These are phyloP conservation scores for Porpolomopsis calyptriformis DNA, from an alignment of 768 basidiomycete species.

Conservation along the genomic window DNA sequence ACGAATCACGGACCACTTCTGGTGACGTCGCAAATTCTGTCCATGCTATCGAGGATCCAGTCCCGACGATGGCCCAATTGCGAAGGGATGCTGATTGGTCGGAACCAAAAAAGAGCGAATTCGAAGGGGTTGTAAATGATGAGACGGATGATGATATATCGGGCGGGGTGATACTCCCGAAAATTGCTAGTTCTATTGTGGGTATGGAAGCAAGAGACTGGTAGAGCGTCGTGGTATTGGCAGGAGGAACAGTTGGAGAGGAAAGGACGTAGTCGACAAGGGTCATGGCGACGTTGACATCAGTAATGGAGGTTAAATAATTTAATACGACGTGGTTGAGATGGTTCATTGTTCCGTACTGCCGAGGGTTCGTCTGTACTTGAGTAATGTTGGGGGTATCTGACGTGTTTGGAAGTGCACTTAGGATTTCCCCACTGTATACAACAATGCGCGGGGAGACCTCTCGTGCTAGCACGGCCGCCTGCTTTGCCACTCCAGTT, in stretches of 20 bases:
- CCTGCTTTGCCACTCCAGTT: conserved; percentile 36
- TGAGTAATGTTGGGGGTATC: conserved; percentile 21
- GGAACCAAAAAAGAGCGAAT: conserved; percentile 51
- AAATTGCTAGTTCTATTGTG: conserved; percentile 51
- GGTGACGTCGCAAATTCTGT: conserved; percentile 41
- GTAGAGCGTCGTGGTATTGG: conserved; percentile 28
- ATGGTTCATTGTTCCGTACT: conserved; percentile 45
- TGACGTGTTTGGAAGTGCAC: conserved; percentile 32
- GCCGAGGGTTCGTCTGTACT: conserved; percentile 34
- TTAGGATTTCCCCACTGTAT: conserved; percentile 41
- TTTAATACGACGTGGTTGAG: conserved; percentile 47
- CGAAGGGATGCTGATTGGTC: conserved; percentile 36
- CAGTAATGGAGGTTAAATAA: conserved; percentile 43
- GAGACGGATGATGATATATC: conserved; percentile 41
- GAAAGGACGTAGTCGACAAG: conserved; percentile 41
- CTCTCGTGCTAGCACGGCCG: conserved; percentile 34
- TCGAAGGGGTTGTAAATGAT: conserved; percentile 39
- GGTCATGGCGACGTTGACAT: conserved; percentile 32
- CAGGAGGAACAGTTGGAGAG: conserved; percentile 30
- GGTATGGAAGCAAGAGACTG: conserved; percentile 38
- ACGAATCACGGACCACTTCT: conserved; percentile 38
- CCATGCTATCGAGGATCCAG: conserved; percentile 36
- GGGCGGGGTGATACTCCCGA: conserved; percentile 39
- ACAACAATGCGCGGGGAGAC: conserved; percentile 39
- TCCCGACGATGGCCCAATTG: conserved; percentile 40